Conservation (phyloP, 2,329 filamentous ascomycete genomes). For the Didymosphaeria variabile region DNA sequence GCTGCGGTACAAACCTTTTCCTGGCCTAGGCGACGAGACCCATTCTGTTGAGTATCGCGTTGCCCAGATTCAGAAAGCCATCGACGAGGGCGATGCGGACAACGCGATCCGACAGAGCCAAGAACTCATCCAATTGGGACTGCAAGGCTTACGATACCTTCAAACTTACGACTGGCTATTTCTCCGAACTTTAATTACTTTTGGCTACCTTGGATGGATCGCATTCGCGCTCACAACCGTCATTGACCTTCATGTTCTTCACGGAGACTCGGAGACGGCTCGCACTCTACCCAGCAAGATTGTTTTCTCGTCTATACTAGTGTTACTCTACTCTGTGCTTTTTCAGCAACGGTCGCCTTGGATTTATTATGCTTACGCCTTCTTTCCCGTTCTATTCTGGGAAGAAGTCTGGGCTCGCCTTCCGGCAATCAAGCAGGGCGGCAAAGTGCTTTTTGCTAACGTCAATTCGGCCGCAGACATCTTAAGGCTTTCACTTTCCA, state of each 20-base stretch:
- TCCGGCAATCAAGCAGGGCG: conserved; percentile 72
- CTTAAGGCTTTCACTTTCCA: conserved; percentile 69
- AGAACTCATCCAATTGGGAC: conserved; percentile 76
- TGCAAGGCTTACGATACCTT: conserved; percentile 88
- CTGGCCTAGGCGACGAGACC: conserved; percentile 70
- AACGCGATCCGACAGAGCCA: conserved; percentile 82
- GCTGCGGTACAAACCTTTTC: conserved; percentile 80
- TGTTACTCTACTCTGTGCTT: conserved; percentile 80
- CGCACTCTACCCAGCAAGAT: conserved; percentile 68
- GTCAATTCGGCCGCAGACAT: conserved; percentile 68
- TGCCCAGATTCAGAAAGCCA: conserved; percentile 71
- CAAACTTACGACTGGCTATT: conserved; percentile 99
- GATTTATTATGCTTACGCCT: conserved; percentile 89
- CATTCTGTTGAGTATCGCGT: conserved; percentile 73
- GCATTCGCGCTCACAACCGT: conserved; percentile 90
- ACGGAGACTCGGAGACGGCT: conserved; percentile 71
- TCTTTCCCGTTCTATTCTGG: conserved; percentile 96
- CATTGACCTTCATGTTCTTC: conserved; percentile 85
- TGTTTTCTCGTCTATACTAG: conserved; percentile 79
- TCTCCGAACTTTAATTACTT: conserved; percentile 83
- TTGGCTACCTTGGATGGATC: conserved; percentile 95
- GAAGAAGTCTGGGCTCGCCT: conserved; percentile 89
- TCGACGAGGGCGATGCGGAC: conserved; percentile 72
- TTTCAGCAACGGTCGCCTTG: conserved; percentile 79
- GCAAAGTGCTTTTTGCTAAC: conserved; percentile 73